Base-by-base conservation (phyloP, 2,329 filamentous ascomycete genomes). In the Trichoderma sp. region DNA sequence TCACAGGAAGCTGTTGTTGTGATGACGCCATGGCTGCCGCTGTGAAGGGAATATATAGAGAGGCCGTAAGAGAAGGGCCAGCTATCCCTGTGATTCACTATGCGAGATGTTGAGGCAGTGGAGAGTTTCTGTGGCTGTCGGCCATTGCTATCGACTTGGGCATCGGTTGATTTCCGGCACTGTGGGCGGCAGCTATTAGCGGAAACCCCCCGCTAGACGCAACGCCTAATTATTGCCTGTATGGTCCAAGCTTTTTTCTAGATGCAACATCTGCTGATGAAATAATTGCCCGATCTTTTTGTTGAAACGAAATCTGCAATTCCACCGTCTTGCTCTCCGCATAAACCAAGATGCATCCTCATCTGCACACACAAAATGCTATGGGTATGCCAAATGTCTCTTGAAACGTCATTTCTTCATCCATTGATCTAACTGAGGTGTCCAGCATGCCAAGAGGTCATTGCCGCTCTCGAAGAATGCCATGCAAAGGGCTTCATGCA, bases 391-490 rank as follows among this genome's bases (percentile, higher is more conserved):
- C 13, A 6, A 15, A 78, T 47, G 15, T 43, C 8, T 20, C 30
- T 8, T 9, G 4, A 7, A 12, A 2, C 20, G 53, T 8, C 9
- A 3, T 34, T 9, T 8, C 26, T 17, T 36, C n/a, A 12, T 47
- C 3, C 3, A 67, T 64, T 20, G 3, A 8, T 43, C 77, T 79
- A 47, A 80, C 73, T 50, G n/a, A n/a, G 28, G 53, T 28, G 59
- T 68, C 50, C 32, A 99, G 96, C 92, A 78, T 99, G 96, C 88
- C 93, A 95, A 82, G 94, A 97, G 76, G 90, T 99, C 81, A 97
- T 98, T 90, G 91, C 87, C 65, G 92, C 93, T 62, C 93, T 99
- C 76, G 96, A 98, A 79, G 94, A 98, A 85, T 99, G 96, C 84
- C 96, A 99, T 80, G 92, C 93, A 36, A 88, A 88, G 72, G 96